A percentile compares a stretch with the other conserved stretches of the same genome.
These are phyloP conservation scores for Eucalyptus pauciflora DNA, from an alignment of 345 rosid species.

Conservation along the genomic window DNA sequence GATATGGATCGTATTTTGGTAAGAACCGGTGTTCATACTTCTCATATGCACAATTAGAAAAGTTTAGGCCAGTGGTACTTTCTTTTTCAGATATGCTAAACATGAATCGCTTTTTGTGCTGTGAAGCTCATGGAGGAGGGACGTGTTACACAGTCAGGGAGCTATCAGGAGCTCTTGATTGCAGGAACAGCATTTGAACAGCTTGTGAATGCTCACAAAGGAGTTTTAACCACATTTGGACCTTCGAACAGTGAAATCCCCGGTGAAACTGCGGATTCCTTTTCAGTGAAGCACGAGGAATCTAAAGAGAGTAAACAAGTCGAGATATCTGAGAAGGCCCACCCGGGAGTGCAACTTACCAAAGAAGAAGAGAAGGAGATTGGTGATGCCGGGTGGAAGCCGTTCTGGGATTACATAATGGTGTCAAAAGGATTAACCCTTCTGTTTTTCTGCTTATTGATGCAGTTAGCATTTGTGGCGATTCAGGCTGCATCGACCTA, in stretches of 20 bases:
- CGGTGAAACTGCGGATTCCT: background rate
- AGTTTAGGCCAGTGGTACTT: background rate
- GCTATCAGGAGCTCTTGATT: conserved; percentile 39
- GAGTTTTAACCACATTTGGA: conserved; percentile 30
- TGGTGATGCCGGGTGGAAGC: conserved; percentile 56
- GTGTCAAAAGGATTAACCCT: conserved; percentile 36
- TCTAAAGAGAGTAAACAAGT: conserved; percentile 1
- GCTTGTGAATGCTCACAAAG: conserved; percentile 71
- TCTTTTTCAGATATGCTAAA: background rate
- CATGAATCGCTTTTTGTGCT: background rate
- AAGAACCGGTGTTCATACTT: background rate
- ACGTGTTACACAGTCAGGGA: conserved; percentile 43
- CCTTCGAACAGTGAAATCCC: conserved; percentile 13
- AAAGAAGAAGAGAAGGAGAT: conserved; percentile 53
- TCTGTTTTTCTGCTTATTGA: conserved; percentile 10
- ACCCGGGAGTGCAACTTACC: conserved; percentile 41
- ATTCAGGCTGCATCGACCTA: conserved; percentile 58
- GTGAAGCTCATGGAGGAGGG: conserved; percentile 63
- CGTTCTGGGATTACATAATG: conserved; percentile 46
- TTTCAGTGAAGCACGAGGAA: background rate
- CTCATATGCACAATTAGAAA: background rate
- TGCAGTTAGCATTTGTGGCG: conserved; percentile 32
- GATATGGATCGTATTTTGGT: conserved; percentile 57
- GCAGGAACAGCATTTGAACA: conserved; percentile 53
- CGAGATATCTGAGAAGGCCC: conserved; percentile 13